These are phyloP conservation scores for Boechera retrofracta DNA, from an alignment of 345 rosid species.

Conservation along the genomic window DNA sequence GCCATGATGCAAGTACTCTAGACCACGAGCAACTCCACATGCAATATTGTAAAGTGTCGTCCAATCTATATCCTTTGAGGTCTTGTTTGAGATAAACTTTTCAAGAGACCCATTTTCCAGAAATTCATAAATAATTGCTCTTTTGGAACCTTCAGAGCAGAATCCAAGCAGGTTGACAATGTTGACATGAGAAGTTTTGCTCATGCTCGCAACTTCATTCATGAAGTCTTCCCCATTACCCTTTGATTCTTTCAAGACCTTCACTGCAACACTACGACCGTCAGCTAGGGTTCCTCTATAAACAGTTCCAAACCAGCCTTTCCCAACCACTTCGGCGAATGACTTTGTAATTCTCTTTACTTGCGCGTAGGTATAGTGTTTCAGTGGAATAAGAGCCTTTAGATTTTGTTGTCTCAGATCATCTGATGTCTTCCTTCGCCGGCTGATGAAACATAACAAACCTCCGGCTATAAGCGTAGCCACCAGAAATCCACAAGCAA, in stretches of 20 bases:
- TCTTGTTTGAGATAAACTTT: constrained; percentile 16
- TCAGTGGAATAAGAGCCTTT: neutral
- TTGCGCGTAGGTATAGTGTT: neutral
- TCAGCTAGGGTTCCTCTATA: constrained; percentile 40
- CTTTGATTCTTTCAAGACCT: constrained; percentile 32
- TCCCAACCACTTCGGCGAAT: neutral
- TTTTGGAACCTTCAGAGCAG: constrained; percentile 44
- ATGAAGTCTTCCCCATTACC: constrained; percentile 49
- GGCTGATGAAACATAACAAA: neutral
- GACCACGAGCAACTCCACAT: constrained; percentile 49
- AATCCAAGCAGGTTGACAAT: constrained; percentile 50
- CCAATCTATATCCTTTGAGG: neutral
- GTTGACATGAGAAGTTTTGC: constrained; percentile 57
- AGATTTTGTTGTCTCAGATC: too few relatives aligned
- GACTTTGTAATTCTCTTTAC: neutral
- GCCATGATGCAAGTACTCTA: constrained; percentile 54
- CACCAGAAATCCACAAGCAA: too few relatives aligned
- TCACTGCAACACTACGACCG: constrained; percentile 38
- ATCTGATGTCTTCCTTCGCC: constrained; percentile 42
- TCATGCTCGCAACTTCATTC: constrained; percentile 58
- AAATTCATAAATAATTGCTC: constrained; percentile 51
- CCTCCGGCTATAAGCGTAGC: too few relatives aligned
- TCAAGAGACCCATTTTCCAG: constrained; percentile 55
- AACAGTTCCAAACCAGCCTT: neutral
- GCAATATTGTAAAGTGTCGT: neutral